Evolutionary conservation across 1,284 basidiomycete species (phyloP).

Genomic region (Puccinia novopanici): DNA sequence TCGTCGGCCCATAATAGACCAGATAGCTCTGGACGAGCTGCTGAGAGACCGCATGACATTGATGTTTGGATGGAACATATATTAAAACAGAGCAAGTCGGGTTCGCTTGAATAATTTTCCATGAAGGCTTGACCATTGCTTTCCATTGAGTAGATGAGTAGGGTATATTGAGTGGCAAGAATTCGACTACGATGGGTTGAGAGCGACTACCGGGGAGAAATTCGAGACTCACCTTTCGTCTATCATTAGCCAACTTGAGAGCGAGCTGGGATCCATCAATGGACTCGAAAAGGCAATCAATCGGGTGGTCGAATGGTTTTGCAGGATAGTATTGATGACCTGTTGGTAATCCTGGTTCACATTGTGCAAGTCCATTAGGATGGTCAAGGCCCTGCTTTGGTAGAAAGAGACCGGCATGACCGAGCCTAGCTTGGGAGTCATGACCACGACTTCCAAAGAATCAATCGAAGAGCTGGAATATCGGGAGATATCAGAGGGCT

Average conservation of each 20-base stretch:
- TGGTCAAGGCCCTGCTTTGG: constrained; percentile 69
- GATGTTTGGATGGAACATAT: constrained; percentile 85
- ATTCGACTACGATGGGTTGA: constrained; percentile 71
- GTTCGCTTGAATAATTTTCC: constrained; percentile 62
- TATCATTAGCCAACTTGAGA: constrained; percentile 82
- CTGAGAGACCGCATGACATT: constrained; percentile 74
- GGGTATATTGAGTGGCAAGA: constrained; percentile 80
- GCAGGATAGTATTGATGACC: constrained; percentile 65
- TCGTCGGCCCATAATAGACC: constrained; percentile 61
- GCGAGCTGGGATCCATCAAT: constrained; percentile 74
- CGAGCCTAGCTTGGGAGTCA: constrained; percentile 59
- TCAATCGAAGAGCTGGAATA: constrained; percentile 52
- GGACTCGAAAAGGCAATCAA: constrained; percentile 78
- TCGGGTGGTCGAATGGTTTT: constrained; percentile 66
- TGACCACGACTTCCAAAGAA: constrained; percentile 54
- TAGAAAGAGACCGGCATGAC: constrained; percentile 57
- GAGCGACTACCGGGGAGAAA: constrained; percentile 83
- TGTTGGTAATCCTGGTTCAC: constrained; percentile 83
- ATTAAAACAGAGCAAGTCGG: constrained; percentile 69
- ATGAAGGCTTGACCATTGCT: constrained; percentile 86
- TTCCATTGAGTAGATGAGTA: constrained; percentile 86
- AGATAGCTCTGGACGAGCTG: constrained; percentile 88
- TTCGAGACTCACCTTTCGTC: constrained; percentile 69
- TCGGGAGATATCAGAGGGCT: constrained; percentile 27
- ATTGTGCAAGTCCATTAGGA: constrained; percentile 80